Base-by-base conservation (phyloP, 805 yeast genomes). In the Teunomyces pallodes region DNA sequence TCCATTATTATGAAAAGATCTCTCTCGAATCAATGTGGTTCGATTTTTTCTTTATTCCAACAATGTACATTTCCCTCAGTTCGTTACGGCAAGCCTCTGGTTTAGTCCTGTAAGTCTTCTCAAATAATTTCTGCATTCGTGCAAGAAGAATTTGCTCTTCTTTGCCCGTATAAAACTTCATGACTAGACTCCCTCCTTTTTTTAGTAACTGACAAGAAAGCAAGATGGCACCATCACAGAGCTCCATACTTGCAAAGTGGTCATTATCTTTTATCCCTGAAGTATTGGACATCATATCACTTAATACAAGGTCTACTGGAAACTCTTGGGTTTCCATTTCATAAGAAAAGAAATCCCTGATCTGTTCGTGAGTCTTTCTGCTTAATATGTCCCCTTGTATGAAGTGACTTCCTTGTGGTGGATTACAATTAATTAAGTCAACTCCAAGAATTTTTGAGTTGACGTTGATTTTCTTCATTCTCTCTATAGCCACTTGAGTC, bases 251-350 rank as follows among this genome's bases (percentile, higher is more conserved):
- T 55, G 81, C 82, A 10, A 78, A 70, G 66, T 92, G 98, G 64
- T 92, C 99, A 53, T 81, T 80, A 36, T 86, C 82, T 8, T 84
- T 80, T 36, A 88, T 69, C 3, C 99, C 98, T 10, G 90, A 75
- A 3, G 97, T 89, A 61, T 92, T 92, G 42, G 90, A 87, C 87
- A 92, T 86, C 98, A 97, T 92, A 69, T 74, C 74, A 63, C 83
- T 86, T 42, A 96, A 82, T 47, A 79, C 79, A 36, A 72, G 55
- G 49, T 75, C 74, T 7, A 67, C 57, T 0, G 60, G 61, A 7
- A 16, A 36, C 9, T 53, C 40, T 7, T 38, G 42, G 28, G 24
- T 10, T 36, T 35, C 28, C 14, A 31, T 45, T 48, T 58, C 51
- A n/a, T 58, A 64, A 3, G 57, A 53, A 54, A 86, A 86, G 57